Percentiles rank a stretch among this genome's conserved stretches.
Conservation (phyloP, 352 stramenopile genomes). For the Discostella stelligera region DNA sequence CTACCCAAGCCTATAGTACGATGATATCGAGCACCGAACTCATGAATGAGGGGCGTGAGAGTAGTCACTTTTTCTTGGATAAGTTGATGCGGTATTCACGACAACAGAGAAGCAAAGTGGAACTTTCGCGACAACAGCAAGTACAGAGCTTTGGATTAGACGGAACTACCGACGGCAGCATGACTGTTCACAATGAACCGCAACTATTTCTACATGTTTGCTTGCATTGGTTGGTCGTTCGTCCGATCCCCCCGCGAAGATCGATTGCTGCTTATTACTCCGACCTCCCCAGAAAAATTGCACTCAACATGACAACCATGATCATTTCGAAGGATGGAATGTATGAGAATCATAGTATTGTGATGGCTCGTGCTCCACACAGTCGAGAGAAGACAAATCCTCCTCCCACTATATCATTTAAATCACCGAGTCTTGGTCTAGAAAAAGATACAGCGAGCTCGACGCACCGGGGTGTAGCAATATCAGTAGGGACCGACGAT, state of each 20-base stretch:
- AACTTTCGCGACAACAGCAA: constrained; percentile 24
- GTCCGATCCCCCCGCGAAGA: constrained; percentile 55
- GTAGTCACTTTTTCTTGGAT: constrained; percentile 46
- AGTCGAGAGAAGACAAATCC: constrained; percentile 8
- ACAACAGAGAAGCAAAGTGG: constrained; percentile 22
- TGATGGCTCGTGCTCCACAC: constrained; percentile 46
- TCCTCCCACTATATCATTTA: not conserved
- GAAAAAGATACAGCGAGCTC: not conserved
- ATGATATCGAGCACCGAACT: constrained; percentile 62
- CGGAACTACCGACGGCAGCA: not conserved
- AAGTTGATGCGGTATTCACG: constrained; percentile 49
- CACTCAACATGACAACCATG: constrained; percentile 52
- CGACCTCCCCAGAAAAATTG: constrained; percentile 58
- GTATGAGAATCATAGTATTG: constrained; percentile 71
- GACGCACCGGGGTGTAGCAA: constrained; percentile 8
- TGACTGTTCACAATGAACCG: constrained; percentile 34
- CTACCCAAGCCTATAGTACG: constrained; percentile 75
- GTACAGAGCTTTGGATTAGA: constrained; percentile 18
- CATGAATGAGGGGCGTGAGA: constrained; percentile 10
- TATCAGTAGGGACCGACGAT: constrained; percentile 54
- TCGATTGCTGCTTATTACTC: constrained; percentile 68
- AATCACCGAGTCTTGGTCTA: constrained; percentile 1
- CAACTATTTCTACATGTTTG: constrained; percentile 50
- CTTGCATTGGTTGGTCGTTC: constrained; percentile 61
- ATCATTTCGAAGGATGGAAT: constrained; percentile 68